Evolutionary conservation across 768 basidiomycete genomes (phyloP), one percentile per base, ranked within the genome.

Genomic region (Inosperma sp.): DNA sequence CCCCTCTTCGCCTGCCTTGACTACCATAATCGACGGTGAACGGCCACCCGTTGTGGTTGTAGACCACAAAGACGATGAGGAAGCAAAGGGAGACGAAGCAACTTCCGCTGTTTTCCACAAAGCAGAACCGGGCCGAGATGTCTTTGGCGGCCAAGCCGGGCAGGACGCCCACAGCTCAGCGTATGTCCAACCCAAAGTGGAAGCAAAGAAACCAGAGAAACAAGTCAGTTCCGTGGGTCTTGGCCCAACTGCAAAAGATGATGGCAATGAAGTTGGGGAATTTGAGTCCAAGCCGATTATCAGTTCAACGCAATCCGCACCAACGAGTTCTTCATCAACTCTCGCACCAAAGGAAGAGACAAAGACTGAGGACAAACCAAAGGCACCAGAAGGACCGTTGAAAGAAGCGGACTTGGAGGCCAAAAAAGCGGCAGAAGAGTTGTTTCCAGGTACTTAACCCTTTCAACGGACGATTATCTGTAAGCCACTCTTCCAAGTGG

Each of bases 121-220:
- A 49, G 69, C 85, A 0, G 88, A 88, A 57, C 89, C 90, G 1
- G 89, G 90, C 0, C 74, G 68, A 13, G 83, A 92, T 61, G 74
- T 90, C 51, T 92, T 92, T 59, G 85, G 74, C 0, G 76, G 72
- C 25, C 68, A 74, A 27, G 71, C 68, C 1, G 68, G 65, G 14
- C 72, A 72, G 40, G 75, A 80, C 5, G 61, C 71, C 40, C 79
- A 77, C 67, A 85, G 83, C 56, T 62, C 70, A 41, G 56, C 53
- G 0, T 39, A 55, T 12, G 52, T 49, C 10, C 48, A 48, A 44
- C 56, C 49, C 19, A 54, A 51, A 10, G 45, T 41, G 0, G 49
- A 45, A n/a, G 54, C 59, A 9, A 43, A 42, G 21, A 45, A 55
- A 17, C 56, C 54, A 33, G 52, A 62, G 41, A 63, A 64, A 52